Conservation (phyloP, 257 asterid species). For the Nemophila menziesii region DNA sequence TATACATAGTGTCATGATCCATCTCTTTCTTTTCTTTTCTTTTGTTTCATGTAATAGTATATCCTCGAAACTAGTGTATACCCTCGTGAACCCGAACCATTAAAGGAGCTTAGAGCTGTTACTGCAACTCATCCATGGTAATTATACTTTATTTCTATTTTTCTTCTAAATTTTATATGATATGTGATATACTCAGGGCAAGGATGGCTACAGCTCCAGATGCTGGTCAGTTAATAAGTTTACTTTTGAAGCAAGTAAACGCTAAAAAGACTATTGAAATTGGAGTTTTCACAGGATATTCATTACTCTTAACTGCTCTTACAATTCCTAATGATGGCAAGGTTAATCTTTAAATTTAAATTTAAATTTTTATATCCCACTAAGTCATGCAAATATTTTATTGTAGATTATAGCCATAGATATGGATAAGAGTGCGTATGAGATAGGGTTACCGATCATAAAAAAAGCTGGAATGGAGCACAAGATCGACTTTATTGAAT, state of each 20-base stretch:
- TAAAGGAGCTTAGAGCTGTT: conserved; percentile 39
- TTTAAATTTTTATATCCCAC: too few species aligned
- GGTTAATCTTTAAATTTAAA: conserved; percentile 12
- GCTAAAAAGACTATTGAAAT: conserved; percentile 44
- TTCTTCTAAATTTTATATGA: too few species aligned
- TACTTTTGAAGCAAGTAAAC: conserved; percentile 27
- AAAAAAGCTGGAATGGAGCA: conserved; percentile 26
- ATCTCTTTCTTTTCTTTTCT: not conserved
- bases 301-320: conserved; percentile 47
- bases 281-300: conserved; percentile 59
- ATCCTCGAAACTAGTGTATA: conserved; percentile 39
- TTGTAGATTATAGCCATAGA: conserved; percentile 29
- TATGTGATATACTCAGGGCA: conserved; percentile 19
- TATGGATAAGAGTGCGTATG: conserved; percentile 13
- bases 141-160: not conserved
- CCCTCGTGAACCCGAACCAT: conserved; percentile 35
- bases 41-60: conserved; percentile 19
- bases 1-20: not conserved
- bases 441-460: conserved; percentile 29
- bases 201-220: conserved; percentile 36
- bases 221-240: conserved; percentile 35
- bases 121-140: conserved; percentile 39
- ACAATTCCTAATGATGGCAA: conserved; percentile 48
- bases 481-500: conserved; percentile 27
- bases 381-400: not conserved